phyloP scores from a whole-genome alignment of 2,329 filamentous ascomycete genomes.

The Fusarium sp. region DNA sequence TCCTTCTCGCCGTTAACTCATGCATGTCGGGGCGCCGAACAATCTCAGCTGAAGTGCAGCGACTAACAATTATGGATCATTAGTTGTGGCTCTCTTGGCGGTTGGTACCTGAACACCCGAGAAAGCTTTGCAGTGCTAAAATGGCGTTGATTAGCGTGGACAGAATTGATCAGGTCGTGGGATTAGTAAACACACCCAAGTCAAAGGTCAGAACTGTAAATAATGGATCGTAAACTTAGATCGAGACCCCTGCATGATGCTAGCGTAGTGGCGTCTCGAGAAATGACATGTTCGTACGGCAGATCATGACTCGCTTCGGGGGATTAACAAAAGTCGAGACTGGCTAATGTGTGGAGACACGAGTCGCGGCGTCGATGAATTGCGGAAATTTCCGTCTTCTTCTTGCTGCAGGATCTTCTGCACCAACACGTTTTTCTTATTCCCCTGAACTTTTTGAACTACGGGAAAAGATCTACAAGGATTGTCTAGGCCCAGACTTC shows the following conservation, averaged over 20 bases:
- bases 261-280: background rate
- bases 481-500: background rate
- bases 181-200: background rate
- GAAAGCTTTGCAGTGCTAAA: background rate
- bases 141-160: background rate
- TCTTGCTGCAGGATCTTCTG: background rate
- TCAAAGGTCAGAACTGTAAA: background rate
- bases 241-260: background rate
- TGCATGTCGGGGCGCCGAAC: background rate
- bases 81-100: background rate
- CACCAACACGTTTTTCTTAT: background rate
- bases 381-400: background rate
- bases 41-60: background rate
- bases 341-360: background rate
- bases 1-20: background rate
- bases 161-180: background rate
- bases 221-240: background rate
- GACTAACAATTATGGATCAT: background rate
- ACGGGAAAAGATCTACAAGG: background rate
- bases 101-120: background rate
- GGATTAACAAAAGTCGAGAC: background rate
- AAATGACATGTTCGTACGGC: background rate
- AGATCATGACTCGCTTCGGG: background rate
- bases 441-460: background rate
- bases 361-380: background rate